Conservation (phyloP, 805 yeast species). For the Wickerhamomyces kurtzmanii region DNA sequence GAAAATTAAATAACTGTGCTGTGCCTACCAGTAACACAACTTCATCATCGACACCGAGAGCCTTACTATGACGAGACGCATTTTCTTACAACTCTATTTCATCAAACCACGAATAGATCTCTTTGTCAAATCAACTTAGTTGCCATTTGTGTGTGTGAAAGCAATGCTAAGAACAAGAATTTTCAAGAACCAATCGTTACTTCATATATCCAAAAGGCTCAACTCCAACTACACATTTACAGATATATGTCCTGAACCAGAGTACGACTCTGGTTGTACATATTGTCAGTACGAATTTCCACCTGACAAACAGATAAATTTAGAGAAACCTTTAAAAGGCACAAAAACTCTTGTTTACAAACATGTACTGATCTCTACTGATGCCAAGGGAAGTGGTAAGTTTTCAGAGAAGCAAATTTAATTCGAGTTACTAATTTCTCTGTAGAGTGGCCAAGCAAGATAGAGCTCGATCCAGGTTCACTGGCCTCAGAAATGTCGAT, state of each 20-base stretch:
- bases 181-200: no score
- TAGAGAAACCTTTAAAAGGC: slow-evolving; percentile 26
- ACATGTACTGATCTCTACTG: slow-evolving; percentile 44
- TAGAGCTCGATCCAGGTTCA: slow-evolving; percentile 37
- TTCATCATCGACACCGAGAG: no score
- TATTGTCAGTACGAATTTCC: slow-evolving; percentile 40
- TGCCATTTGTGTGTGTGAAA: no score
- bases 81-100: no score
- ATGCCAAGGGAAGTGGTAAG: slow-evolving; percentile 17
- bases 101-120: no score
- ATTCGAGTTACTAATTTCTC: slow-evolving; percentile 3
- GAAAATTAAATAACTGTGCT: no score
- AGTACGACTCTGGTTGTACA: slow-evolving; percentile 53
- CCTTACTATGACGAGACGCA: no score
- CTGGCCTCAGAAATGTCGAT: slow-evolving; percentile 29
- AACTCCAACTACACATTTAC: slow-evolving; percentile 7
- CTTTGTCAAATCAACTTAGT: no score
- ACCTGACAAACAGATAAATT: slow-evolving; percentile 28
- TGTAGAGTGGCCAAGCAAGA: slow-evolving; percentile 27
- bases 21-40: no score
- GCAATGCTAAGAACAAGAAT: no score
- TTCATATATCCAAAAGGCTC: no score
- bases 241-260: slow-evolving; percentile 38
- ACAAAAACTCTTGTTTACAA: slow-evolving; percentile 45
- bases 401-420: not conserved